These are phyloP conservation scores for Prasinococcaceae sp. DNA, from an alignment of 139 green algal genomes.

Conservation along the genomic window DNA sequence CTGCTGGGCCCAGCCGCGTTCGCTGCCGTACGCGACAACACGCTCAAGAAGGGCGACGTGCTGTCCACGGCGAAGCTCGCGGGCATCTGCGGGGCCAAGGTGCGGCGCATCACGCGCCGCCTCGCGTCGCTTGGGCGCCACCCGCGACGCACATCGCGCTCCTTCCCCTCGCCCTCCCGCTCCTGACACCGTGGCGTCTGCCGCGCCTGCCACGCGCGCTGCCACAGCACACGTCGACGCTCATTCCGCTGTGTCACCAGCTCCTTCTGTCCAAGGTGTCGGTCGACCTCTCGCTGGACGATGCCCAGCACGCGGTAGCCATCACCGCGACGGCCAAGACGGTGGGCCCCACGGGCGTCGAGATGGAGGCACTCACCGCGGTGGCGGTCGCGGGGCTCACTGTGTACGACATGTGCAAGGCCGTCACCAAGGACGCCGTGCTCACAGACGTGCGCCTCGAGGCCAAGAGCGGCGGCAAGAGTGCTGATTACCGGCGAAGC, in stretches of 20 bases:
- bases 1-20: conserved; percentile 46
- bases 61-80: conserved; percentile 68
- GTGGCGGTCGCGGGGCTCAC: conserved; percentile 64
- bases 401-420: conserved; percentile 98
- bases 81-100: conserved; percentile 87
- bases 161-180: no score
- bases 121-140: no score
- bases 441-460: conserved; percentile 63
- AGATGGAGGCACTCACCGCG: conserved; percentile 95
- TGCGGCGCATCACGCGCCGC: conserved; percentile 43
- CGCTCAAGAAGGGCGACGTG: conserved; percentile 75
- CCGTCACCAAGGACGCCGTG: conserved; percentile 49
- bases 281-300: conserved; percentile 46
- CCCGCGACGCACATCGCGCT: no score
- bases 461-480: conserved; percentile 65
- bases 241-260: conserved; percentile 56
- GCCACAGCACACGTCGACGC: conserved; percentile 5
- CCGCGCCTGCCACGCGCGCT: no score
- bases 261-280: conserved; percentile 31
- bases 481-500: conserved; percentile 39
- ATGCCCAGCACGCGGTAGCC: conserved; percentile 24
- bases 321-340: conserved; percentile 37
- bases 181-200: no score
- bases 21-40: conserved; percentile 44
- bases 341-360: conserved; percentile 47